Evolutionary conservation across 2,329 filamentous ascomycete genomes (phyloP).

Genomic region (Monascus ruber): DNA sequence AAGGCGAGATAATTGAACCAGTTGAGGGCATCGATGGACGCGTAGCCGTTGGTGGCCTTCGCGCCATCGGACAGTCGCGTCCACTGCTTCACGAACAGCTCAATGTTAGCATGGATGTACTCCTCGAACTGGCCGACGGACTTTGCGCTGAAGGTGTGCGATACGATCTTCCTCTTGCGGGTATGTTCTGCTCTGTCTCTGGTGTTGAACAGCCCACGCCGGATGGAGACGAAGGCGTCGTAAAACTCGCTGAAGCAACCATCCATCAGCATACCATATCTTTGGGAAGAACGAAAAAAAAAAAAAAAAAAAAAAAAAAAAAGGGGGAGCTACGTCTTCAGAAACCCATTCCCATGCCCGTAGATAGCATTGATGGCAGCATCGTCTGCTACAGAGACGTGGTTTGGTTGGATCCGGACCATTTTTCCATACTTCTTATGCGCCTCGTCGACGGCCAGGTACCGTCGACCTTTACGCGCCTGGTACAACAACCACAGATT

Average conservation of each 20-base stretch:
- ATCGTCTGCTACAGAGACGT: constrained; percentile 71
- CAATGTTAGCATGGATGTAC: constrained; percentile 72
- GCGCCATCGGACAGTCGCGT: constrained; percentile 49
- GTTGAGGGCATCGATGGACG: constrained; percentile 59
- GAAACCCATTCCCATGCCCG: constrained; percentile 65
- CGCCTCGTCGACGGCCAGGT: constrained; percentile 52
- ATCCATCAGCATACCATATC: neutral
- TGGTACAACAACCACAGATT: constrained; percentile 70
- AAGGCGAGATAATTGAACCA: constrained; percentile 67
- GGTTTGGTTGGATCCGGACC: constrained; percentile 72
- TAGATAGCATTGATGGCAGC: constrained; percentile 67
- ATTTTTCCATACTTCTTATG: constrained; percentile 70
- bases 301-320: too few relatives aligned
- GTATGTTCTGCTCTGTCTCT: constrained; percentile 70
- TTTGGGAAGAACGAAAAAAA: too few relatives aligned
- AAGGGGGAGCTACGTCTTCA: constrained; percentile 52
- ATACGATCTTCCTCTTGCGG: constrained; percentile 78
- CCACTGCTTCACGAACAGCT: constrained; percentile 62
- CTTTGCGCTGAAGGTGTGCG: constrained; percentile 77
- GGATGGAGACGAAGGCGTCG: constrained; percentile 81
- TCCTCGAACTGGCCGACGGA: constrained; percentile 76
- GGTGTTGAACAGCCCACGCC: constrained; percentile 79
- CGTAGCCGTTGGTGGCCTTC: constrained; percentile 42
- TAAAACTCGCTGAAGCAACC: constrained; percentile 59
- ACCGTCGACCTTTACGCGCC: constrained; percentile 54